Base-by-base conservation (phyloP, 1,139 yeast species). In the Geotrichum carabidarum region DNA sequence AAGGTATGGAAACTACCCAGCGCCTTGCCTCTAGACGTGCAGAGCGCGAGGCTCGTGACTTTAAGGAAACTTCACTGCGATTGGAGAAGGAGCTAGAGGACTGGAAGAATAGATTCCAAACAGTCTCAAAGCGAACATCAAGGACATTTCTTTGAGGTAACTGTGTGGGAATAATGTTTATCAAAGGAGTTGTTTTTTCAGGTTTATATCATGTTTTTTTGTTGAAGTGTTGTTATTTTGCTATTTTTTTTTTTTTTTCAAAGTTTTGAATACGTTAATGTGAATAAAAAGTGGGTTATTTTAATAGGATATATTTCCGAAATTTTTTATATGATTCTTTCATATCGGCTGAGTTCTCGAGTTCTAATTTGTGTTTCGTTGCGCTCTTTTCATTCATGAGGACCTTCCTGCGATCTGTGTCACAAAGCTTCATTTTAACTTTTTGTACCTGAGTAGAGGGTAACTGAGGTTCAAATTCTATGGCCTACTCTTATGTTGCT, bases 61-160 rank as follows among this genome's bases (percentile, higher is more conserved):
- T 78, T 59, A 79, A 79, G 60, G 88, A 83, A 59, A 72, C 72
- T 48, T 71, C 80, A 53, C 68, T 82, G 57, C 71, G 78, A 56
- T 67, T 84, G 60, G 90, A 86, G 67, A 80, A 76, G 63, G 95
- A 87, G 65, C 70, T 85, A 15, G 75, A 79, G 50, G 83, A 81
- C 57, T 82, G 90, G 81, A 80, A 79, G 63, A 74, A 73, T 48
- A 71, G 79, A 57, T 74, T 72, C 59, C 56, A 53, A 5, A 15
- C 46, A 2, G 22, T 45, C 6, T 36, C 49, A 8, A 45, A 45
- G 34, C 30, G 49, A 11, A 35, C 17, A 8, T 45, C 49, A 15
- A 31, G 47, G 27, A n/a, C 42, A 11, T 34, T 45, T 35, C 46
- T 43, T 30, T 43, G 17, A 31, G 18, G 11, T 3, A 3, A 9